Evolutionary conservation across 2,329 filamentous ascomycete species (phyloP).

Genomic region (Blumeriella jaapii): DNA sequence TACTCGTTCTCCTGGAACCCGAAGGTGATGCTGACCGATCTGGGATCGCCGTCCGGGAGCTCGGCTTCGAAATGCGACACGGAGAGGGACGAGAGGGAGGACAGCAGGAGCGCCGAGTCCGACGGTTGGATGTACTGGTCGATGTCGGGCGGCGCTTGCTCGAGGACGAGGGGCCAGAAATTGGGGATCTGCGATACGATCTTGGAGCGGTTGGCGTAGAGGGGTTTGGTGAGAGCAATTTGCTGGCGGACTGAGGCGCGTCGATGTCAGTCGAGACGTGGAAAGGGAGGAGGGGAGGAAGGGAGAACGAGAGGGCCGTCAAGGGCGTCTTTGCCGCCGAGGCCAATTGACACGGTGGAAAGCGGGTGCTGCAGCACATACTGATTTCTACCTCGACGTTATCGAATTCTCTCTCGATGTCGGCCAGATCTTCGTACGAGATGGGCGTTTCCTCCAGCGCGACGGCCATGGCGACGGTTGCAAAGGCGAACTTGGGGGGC

Average conservation of each 20-base stretch:
- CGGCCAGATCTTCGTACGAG: slow-evolving; percentile 65
- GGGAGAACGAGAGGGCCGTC: no score
- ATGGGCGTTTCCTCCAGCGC: slow-evolving; percentile 34
- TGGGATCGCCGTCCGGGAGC: slow-evolving; percentile 55
- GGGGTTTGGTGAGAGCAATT: slow-evolving; percentile 51
- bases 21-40: slow-evolving; percentile 66
- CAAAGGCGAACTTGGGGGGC: slow-evolving; percentile 22
- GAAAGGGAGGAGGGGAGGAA: no score
- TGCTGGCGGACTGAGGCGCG: slow-evolving; percentile 68
- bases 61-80: slow-evolving; percentile 75
- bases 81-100: slow-evolving; percentile 53
- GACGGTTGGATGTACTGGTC: slow-evolving; percentile 78
- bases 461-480: slow-evolving; percentile 25
- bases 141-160: slow-evolving; percentile 74
- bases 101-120: slow-evolving; percentile 63
- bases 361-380: slow-evolving; percentile 30
- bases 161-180: slow-evolving; percentile 93
- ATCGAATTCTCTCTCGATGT: slow-evolving; percentile 75
- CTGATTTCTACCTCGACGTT: slow-evolving; percentile 73
- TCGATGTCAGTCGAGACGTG: no score
- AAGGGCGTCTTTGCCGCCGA: no score
- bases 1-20: slow-evolving; percentile 72
- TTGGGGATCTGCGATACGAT: slow-evolving; percentile 63
- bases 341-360: no score
- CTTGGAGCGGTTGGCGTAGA: slow-evolving; percentile 67